Percentiles rank a stretch among this genome's conserved stretches.
These are phyloP conservation scores for Sclerotinia borealis DNA, from an alignment of 2,329 filamentous ascomycete species.

Conservation along the genomic window DNA sequence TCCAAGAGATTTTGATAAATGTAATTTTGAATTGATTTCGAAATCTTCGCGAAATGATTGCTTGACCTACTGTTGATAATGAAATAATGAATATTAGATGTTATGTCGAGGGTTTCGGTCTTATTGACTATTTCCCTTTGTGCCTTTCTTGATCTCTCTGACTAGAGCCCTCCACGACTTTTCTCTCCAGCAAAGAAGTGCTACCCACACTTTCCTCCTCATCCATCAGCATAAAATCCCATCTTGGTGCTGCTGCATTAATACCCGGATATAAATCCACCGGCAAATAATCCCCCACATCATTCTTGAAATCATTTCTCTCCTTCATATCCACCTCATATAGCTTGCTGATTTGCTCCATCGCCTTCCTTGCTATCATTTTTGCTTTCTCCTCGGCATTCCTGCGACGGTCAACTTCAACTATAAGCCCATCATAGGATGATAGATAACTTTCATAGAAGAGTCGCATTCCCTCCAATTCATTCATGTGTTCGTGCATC, in stretches of 20 bases:
- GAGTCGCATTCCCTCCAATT: conserved; percentile 70
- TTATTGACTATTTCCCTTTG: neutral
- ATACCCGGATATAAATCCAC: conserved; percentile 82
- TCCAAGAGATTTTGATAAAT: neutral
- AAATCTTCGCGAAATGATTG: neutral
- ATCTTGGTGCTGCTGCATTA: conserved; percentile 38
- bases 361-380: conserved; percentile 69
- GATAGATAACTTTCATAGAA: conserved; percentile 84
- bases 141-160: conserved; percentile 26
- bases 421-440: conserved; percentile 76
- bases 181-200: conserved; percentile 23
- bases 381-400: conserved; percentile 68
- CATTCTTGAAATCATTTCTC: conserved; percentile 70
- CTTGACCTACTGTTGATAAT: neutral
- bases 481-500: conserved; percentile 62
- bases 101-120: no score
- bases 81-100: neutral
- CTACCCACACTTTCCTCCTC: conserved; percentile 16
- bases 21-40: neutral
- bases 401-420: conserved; percentile 74
- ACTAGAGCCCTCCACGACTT: conserved; percentile 25
- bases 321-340: conserved; percentile 66
- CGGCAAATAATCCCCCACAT: conserved; percentile 81
- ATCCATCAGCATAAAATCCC: conserved; percentile 24
- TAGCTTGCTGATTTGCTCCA: conserved; percentile 68